Evolutionary conservation across 768 basidiomycete genomes (phyloP).

Genomic region (Suillus cothurnatus): DNA sequence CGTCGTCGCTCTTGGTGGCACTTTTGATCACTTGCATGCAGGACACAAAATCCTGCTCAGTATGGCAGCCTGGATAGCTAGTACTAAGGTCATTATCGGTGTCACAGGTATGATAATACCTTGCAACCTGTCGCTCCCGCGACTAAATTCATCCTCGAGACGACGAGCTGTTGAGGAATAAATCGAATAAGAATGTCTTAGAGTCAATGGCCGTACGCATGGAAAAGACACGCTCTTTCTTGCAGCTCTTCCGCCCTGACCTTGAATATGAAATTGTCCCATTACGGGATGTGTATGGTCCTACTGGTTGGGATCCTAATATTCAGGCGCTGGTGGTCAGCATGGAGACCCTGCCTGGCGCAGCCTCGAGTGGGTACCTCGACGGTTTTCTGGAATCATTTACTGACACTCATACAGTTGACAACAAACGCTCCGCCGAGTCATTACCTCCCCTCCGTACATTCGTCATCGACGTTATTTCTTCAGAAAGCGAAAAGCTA

Average conservation of each 20-base stretch:
- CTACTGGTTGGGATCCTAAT: conserved; percentile 83
- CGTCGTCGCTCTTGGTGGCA: conserved; percentile 89
- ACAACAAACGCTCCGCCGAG: conserved; percentile 56
- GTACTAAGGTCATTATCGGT: conserved; percentile 84
- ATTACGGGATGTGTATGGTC: conserved; percentile 87
- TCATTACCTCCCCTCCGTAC: conserved; percentile 60
- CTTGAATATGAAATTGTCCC: conserved; percentile 70
- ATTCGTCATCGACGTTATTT: conserved; percentile 91
- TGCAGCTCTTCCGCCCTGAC: conserved; percentile 67
- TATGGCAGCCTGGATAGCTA: conserved; percentile 85
- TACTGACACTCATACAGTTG: conserved; percentile 48
- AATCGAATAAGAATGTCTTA: conserved; percentile 67
- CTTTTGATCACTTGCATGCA: conserved; percentile 96
- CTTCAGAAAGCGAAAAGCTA: conserved; percentile 57
- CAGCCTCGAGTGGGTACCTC: conserved; percentile 61
- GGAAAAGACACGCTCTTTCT: conserved; percentile 62
- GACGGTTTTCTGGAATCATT: not conserved
- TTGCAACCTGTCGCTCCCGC: conserved; percentile 8
- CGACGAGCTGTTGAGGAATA: conserved; percentile 69
- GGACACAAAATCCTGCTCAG: conserved; percentile 97
- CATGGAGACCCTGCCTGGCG: conserved; percentile 83
- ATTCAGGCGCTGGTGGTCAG: conserved; percentile 94
- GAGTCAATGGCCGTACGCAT: conserved; percentile 62
- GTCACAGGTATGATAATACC: conserved; percentile 64
- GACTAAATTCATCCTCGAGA: conserved; percentile 43